phyloP scores from a whole-genome alignment of 2,329 filamentous ascomycete genomes.

The Colletotrichum camelliae region DNA sequence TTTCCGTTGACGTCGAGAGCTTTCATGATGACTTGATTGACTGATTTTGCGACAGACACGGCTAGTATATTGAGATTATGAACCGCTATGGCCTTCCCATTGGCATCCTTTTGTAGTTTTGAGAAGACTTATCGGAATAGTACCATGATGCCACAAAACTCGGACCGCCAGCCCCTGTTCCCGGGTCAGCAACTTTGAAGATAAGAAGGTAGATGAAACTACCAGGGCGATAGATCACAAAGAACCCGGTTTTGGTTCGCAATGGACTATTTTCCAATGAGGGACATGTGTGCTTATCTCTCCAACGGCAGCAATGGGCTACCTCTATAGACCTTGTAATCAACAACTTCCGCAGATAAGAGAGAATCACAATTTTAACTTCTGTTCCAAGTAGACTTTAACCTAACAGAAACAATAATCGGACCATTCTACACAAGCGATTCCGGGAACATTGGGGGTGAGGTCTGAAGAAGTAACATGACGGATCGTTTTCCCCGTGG shows the following conservation, averaged over 20 bases:
- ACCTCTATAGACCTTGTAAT: background rate
- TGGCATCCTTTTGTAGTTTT: background rate
- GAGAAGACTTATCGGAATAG: background rate
- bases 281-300: background rate
- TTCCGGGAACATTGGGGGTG: background rate
- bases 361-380: background rate
- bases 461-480: background rate
- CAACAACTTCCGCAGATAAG: background rate
- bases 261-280: background rate
- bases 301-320: background rate
- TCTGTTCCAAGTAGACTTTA: fast-evolving
- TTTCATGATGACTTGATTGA: background rate
- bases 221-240: background rate
- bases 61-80: background rate
- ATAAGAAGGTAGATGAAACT: background rate
- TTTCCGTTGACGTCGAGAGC: background rate
- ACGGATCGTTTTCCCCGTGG: background rate
- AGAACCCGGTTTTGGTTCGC: background rate
- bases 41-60: background rate
- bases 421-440: background rate
- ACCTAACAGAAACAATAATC: background rate
- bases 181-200: background rate
- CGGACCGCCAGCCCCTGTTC: background rate
- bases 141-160: background rate
- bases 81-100: background rate